These are phyloP conservation scores for Podospora bellae-mahoneyi DNA, from an alignment of 495 filamentous ascomycete genomes.

Conservation along the genomic window DNA sequence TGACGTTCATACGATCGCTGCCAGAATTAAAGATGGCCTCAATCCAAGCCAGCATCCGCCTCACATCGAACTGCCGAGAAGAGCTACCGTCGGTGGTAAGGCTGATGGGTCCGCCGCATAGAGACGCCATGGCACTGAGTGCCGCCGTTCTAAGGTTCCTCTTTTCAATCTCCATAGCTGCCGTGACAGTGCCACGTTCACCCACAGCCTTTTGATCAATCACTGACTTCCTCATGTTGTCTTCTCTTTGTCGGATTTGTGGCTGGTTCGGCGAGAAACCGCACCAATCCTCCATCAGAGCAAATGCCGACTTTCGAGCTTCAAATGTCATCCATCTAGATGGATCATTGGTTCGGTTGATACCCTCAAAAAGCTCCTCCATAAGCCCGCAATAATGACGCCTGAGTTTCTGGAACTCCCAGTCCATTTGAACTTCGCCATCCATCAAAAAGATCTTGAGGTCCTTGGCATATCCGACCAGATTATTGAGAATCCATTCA, in stretches of 20 bases:
- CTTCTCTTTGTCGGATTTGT: conserved; percentile 78
- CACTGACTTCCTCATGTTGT: conserved; percentile 78
- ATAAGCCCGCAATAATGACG: conserved; percentile 92
- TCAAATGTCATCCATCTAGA: conserved; percentile 95
- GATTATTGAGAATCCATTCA: conserved; percentile 88
- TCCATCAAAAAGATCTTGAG: conserved; percentile 92
- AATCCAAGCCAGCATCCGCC: conserved; percentile 90
- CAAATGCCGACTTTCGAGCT: conserved; percentile 86
- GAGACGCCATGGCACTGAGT: conserved; percentile 88
- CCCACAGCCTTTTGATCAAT: conserved; percentile 60
- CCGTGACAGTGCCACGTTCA: conserved; percentile 70
- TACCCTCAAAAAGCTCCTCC: conserved; percentile 87
- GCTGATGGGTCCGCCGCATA: conserved; percentile 88
- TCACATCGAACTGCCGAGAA: conserved; percentile 83
- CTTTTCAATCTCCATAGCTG: conserved; percentile 95
- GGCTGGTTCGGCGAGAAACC: conserved; percentile 90
- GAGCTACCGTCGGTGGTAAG: conserved; percentile 80
- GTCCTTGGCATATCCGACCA: conserved; percentile 86
- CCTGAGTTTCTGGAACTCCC: conserved; percentile 89
- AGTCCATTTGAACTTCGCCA: conserved; percentile 89
- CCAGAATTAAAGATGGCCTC: conserved; percentile 86
- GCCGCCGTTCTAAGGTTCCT: conserved; percentile 85
- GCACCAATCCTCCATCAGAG: conserved; percentile 98
- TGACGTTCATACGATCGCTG: conserved; percentile 88
- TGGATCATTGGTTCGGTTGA: conserved; percentile 81